Base-by-base conservation (phyloP, 108 stramenopile species). In the Mediolabrus comicus region DNA sequence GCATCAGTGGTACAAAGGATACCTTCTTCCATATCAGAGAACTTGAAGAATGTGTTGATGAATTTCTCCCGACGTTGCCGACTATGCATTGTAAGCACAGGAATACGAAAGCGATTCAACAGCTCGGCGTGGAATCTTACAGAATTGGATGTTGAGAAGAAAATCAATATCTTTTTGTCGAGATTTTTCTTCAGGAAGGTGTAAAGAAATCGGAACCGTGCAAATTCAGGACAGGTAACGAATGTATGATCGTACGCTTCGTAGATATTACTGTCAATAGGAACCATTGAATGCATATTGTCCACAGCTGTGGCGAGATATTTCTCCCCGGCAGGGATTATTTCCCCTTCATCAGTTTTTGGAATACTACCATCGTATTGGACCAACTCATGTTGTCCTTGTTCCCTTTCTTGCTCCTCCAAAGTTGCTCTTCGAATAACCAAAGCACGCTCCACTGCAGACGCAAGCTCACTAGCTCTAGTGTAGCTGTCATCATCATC, bases 101-200 rank as follows among this genome's bases (percentile, higher is more conserved):
- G 95, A 28, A 99, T 77, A 69, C 98, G 97, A 64, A 99, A 96
- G 80, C 98, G 98, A 79, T 98, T 98, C 17, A 99, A 83, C 25
- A 99, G 90, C 71, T 98, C 98, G 6, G 95, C 77, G 75, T 99
- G 98, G 80, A 96, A 99, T 71, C 97, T 98, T 62, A 98, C 98
- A 24, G 92, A 93, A 81, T 98, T 98, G 82, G 98, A 99, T 9
- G 97, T 95, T 16, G 96, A 96, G 63, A 98, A 97, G 82, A 99
- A 99, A 8, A 99, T 97, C 97, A 98, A 98, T 69, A 99, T 88
- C 82, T 99, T 99, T 71, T 96, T 93, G 59, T 97, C 93, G 72
- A 95, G 97, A 91, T 98, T 98, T 88, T 97, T 95, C 68, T 97
- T 98, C 57, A 99, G 71, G 71, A 99, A 99, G 2, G 99, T 97